Base-by-base conservation (phyloP, 2,329 filamentous ascomycete genomes). In the Ilyonectria sp. region DNA sequence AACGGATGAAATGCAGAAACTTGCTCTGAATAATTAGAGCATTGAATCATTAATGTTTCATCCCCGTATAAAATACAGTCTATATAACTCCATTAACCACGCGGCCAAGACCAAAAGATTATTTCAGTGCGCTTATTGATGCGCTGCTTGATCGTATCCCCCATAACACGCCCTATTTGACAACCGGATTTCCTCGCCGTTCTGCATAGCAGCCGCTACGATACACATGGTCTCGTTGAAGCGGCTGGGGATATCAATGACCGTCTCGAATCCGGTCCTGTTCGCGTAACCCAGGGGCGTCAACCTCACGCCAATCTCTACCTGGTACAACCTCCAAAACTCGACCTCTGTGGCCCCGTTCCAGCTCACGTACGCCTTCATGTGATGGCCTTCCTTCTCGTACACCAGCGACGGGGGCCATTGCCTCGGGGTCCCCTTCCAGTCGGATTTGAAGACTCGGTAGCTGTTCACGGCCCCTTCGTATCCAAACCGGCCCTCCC, bases 271-370 rank as follows among this genome's bases (percentile, higher is more conserved):
- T 0, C 75, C 75, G 2, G 9, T 17, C 0, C 33, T 47, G 0
- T 40, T 19, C 0, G 69, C 53, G 46, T 26, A 60, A 0, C 72
- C 75, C 0, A 71, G 6, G 0, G 54, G 47, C 3, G 21, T 54
- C 15, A 67, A 43, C 2, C 35, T 53, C 1, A 37, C 33, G 17
- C 63, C 63, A 8, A 46, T 33, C 7, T 69, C 61, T 0, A 69
- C 37, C 0, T 57, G 10, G 31, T 77, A 77, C 0, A 77, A 47
- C 9, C 74, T 74, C 68, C 74, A 77, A 1, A 53, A 11, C 1
- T 75, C 68, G 2, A 77, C 68, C 3, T 76, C 75, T 0, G 75
- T 77, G 3, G 73, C 75, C 0, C 75, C 75, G 40, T 77, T 77
- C 75, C 75, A 77, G 55, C 70, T 74, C 1, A 77, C 70, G 19